Conservation (phyloP, 352 stramenopile species). For the Globisporangium splendens region DNA sequence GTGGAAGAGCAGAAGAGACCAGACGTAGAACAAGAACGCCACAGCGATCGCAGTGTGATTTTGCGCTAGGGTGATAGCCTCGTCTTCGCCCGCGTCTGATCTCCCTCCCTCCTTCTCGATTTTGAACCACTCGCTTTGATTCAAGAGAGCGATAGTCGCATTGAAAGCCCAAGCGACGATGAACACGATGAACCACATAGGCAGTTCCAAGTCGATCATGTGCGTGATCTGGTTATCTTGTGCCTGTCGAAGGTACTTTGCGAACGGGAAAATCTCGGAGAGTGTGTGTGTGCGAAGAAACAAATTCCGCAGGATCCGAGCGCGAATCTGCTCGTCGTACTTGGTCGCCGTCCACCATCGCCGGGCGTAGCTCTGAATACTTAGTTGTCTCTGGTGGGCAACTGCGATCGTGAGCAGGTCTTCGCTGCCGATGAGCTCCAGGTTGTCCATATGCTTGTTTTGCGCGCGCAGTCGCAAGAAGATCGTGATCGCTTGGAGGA, state of each 20-base stretch:
- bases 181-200: slow-evolving; percentile 59
- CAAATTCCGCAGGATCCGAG: slow-evolving; percentile 36
- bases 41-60: slow-evolving; percentile 8
- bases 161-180: slow-evolving; percentile 40
- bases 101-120: not conserved
- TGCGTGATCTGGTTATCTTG: slow-evolving; percentile 79
- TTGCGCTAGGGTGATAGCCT: not conserved
- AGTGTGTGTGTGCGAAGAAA: slow-evolving; percentile 40
- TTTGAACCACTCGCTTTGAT: slow-evolving; percentile 15
- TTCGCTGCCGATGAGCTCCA: slow-evolving; percentile 41
- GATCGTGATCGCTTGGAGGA: slow-evolving; percentile 47
- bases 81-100: not conserved
- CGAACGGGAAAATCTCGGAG: slow-evolving; percentile 57
- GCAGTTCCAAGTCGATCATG: slow-evolving; percentile 72
- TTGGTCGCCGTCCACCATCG: slow-evolving; percentile 3
- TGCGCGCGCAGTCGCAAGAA: slow-evolving; percentile 41
- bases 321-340: slow-evolving; percentile 8
- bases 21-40: slow-evolving; percentile 8
- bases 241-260: slow-evolving; percentile 68
- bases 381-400: not conserved
- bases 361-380: not conserved
- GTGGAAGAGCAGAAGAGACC: slow-evolving; percentile 8
- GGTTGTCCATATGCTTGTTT: slow-evolving; percentile 32
- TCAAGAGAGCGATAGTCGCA: slow-evolving; percentile 13
- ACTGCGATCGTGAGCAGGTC: slow-evolving; percentile 22